Conservation (phyloP, 257 asterid genomes). For the Nicotiana knightiana region DNA sequence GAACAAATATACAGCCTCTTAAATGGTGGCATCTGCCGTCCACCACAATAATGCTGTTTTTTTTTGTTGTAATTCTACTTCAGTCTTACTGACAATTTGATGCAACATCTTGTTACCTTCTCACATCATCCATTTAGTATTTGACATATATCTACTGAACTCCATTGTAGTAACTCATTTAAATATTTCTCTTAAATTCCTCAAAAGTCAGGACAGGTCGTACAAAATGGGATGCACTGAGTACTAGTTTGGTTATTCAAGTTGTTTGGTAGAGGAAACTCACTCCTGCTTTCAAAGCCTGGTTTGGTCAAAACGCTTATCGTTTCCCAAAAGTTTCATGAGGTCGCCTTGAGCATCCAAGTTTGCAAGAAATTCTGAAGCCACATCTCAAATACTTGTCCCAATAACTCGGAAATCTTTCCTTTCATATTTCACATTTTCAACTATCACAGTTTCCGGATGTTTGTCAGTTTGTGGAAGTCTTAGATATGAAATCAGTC, state of each 20-base stretch:
- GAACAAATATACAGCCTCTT: not conserved
- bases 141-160: not conserved
- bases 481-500: not conserved
- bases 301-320: not conserved
- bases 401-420: not conserved
- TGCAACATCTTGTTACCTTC: not conserved
- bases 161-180: not conserved
- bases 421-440: not conserved
- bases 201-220: not conserved
- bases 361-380: slow-evolving; percentile 4
- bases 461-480: not conserved
- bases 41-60: not conserved
- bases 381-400: not conserved
- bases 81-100: not conserved
- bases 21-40: not conserved
- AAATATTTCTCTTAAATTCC: slow-evolving; percentile 3
- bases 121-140: not conserved
- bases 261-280: slow-evolving; percentile 2
- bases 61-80: not conserved
- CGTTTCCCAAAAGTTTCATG: not conserved
- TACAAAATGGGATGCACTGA: not conserved
- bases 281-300: not conserved
- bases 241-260: not conserved
- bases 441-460: not conserved
- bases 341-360: not conserved